Evolutionary conservation across 225 moss, liverwort and hornwort genomes (phyloP), one percentile per base, ranked within the genome.

Genomic region (Marchantia polymorpha): DNA sequence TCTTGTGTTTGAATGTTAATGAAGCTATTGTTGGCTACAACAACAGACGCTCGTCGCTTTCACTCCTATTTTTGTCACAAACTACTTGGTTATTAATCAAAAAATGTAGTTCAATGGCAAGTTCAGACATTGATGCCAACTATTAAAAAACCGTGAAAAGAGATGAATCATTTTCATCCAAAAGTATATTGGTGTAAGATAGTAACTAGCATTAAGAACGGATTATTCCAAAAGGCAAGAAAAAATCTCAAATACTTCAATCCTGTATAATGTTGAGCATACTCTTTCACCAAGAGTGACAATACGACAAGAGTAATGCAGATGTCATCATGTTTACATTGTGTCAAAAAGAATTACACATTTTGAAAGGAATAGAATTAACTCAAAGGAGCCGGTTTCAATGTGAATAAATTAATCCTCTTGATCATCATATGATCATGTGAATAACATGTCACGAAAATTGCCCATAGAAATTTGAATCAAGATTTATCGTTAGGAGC

Each of bases 361-460:
- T 58, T 61, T 22, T 47, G n/a, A 63, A 39, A 60, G 39, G n/a
- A 29, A 47, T 19, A 48, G 46, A 23, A 27, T 17, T 61, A 25
- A 61, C 46, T 47, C 1, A 8, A 23, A 60, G 76, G 46, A 46
- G 76, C 76, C 76, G 12, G 31, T 22, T 77, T 25, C 49, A 77
- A 77, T 64, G 77, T n/a, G 63, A 16, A 26, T 7, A 50, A 64
- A 63, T 22, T n/a, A 64, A 64, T 77, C 77, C 77, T 26, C 16
- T n/a, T 2, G 47, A 61, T 8, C 77, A 48, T 39, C 61, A 77
- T n/a, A n/a, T 48, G 25, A 23, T 31, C 77, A 22, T 77, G 77
- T 19, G 64, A 64, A 49, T 64, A 12, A 49, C 64, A 77, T 77
- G 63, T 64, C 48, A 64, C 47, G 39, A 63, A 77, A 49, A 48